phyloP scores from a whole-genome alignment of 805 yeast species.

The Torulaspora franciscae region DNA sequence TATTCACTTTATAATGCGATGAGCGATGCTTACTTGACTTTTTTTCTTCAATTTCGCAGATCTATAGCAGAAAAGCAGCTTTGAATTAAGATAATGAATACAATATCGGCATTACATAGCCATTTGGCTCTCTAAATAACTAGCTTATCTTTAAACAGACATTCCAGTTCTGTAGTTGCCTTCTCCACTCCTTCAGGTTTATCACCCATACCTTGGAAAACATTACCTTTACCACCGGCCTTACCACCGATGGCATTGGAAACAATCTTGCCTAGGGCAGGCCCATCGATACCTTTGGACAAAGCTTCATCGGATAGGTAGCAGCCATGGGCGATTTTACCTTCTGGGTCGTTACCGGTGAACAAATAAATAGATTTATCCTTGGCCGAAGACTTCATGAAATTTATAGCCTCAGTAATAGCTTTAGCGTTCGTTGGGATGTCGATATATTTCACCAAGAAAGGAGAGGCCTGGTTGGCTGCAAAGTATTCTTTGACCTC shows the following conservation, averaged over 20 bases:
- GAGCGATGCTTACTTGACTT: background rate
- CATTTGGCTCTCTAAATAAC: conserved; percentile 14
- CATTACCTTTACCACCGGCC: conserved; percentile 97
- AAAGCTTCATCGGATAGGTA: conserved; percentile 71
- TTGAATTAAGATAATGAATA: background rate
- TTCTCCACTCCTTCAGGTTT: conserved; percentile 60
- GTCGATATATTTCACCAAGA: conserved; percentile 60
- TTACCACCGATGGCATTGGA: conserved; percentile 83
- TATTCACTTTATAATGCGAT: too few relatives aligned
- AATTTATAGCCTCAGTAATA: conserved; percentile 84
- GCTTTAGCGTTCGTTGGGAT: conserved; percentile 88
- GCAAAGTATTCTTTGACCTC: conserved; percentile 65
- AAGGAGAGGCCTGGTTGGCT: conserved; percentile 47
- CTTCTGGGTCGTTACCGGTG: conserved; percentile 57
- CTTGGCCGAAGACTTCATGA: conserved; percentile 69
- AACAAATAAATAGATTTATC: conserved; percentile 74
- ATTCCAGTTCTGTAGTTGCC: conserved; percentile 69
- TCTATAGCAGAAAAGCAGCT: background rate
- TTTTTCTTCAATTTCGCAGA: background rate
- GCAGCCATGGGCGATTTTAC: conserved; percentile 93
- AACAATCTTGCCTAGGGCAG: conserved; percentile 68
- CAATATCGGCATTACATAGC: conserved; percentile 2
- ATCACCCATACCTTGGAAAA: conserved; percentile 96
- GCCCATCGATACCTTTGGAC: conserved; percentile 65
- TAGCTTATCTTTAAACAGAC: conserved; percentile 57